Evolutionary conservation across 2,329 filamentous ascomycete genomes (phyloP).

Genomic region (Pyricularia pennisetigena): DNA sequence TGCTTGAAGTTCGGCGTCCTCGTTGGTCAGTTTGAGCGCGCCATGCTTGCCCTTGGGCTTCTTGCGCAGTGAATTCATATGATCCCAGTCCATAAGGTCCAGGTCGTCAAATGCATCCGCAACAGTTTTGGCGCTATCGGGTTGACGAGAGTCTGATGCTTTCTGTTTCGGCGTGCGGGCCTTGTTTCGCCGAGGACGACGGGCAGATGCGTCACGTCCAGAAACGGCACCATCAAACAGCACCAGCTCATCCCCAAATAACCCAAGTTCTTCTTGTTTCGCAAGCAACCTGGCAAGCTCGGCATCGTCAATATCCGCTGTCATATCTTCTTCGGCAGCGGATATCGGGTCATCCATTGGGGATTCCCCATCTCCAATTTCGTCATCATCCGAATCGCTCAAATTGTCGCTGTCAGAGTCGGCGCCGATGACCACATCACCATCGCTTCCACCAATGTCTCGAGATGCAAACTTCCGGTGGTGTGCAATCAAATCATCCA

Average conservation of each 20-base stretch:
- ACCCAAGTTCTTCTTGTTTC: slow-evolving; percentile 54
- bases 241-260: slow-evolving; percentile 47
- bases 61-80: slow-evolving; percentile 52
- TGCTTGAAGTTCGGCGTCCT: slow-evolving; percentile 58
- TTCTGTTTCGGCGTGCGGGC: neutral
- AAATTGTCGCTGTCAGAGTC: slow-evolving; percentile 3
- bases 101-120: slow-evolving; percentile 54
- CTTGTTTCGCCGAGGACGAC: neutral
- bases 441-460: slow-evolving; percentile 33
- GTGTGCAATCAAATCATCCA: slow-evolving; percentile 12
- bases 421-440: slow-evolving; percentile 20
- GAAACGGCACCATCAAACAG: slow-evolving; percentile 34
- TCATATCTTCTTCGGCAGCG: slow-evolving; percentile 29
- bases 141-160: neutral
- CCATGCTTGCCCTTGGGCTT: slow-evolving; percentile 52
- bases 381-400: slow-evolving; percentile 23
- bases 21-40: slow-evolving; percentile 41
- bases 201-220: slow-evolving; percentile 19
- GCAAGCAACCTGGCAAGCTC: slow-evolving; percentile 49
- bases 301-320: slow-evolving; percentile 45
- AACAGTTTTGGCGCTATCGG: slow-evolving; percentile 25
- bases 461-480: slow-evolving; percentile 19
- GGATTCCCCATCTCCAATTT: neutral
- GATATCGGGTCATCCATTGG: slow-evolving; percentile 8
- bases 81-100: slow-evolving; percentile 77